Base-by-base conservation (phyloP, 164 flowering plant species). In the Santalum album region DNA sequence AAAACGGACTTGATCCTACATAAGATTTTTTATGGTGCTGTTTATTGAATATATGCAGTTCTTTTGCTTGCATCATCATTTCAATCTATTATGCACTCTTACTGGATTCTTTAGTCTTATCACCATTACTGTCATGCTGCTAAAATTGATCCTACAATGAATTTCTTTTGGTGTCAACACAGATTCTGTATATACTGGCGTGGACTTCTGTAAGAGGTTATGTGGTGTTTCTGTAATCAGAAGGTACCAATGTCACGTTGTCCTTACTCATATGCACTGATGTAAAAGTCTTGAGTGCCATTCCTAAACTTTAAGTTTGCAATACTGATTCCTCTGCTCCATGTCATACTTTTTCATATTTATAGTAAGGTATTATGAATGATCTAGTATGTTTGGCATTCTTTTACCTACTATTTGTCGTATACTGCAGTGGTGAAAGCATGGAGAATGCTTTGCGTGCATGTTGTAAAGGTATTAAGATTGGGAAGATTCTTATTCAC, bases 381-480 rank as follows among this genome's bases (percentile, higher is more conserved):
- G 5, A 32, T 5, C 35, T 32, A 11, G n/a, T n/a, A 32, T 5
- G 5, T 32, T 36, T 36, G 40, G 2, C 40, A 36, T 9, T 36
- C 15, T 36, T 36, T 36, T 36, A 14, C 7, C 12, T 6, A 9
- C 12, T 17, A 11, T 2, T 14, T 3, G 36, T 25, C 39, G n/a
- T 19, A 36, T 61, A 34, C 32, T 16, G 51, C 64, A 92, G 99
- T 76, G 99, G 99, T 49, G 99, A 92, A 72, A 92, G 99, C 60
- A 92, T 92, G 99, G 99, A 92, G 68, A 92, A 92, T 68, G 99
- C 97, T 50, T 63, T 89, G 61, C 82, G 99, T 32, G 99, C 99
- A 40, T 92, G 99, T 63, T 92, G 99, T 67, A 92, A 89, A 71
- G 97, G 99, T 35, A 92, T 92, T 65, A 92, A 89, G 70, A 89